These are phyloP conservation scores for Phalaenopsis aphrodite DNA, from an alignment of 106 monocot genomes.

Conservation along the genomic window DNA sequence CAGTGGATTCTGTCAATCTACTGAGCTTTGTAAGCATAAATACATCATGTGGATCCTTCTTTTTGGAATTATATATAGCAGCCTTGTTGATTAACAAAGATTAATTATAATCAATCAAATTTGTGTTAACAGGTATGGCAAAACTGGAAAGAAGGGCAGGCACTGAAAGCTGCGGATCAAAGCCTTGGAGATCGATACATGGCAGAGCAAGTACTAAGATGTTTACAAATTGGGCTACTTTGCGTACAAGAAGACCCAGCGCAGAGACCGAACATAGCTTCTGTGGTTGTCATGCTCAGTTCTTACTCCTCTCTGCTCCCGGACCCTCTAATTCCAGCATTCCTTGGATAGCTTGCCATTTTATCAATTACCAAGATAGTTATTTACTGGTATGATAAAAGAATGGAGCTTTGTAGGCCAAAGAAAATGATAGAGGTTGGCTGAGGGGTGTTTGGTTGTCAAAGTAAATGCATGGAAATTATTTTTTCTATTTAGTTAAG, in stretches of 20 bases:
- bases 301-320: not conserved
- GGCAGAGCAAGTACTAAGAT: slow-evolving; percentile 28
- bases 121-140: slow-evolving; percentile 8
- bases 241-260: slow-evolving; percentile 47
- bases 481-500: too few species aligned
- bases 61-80: too few species aligned
- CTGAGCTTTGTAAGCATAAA: slow-evolving; percentile 1
- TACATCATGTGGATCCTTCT: not conserved
- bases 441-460: too few species aligned
- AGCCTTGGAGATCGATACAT: slow-evolving; percentile 24
- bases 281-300: slow-evolving; percentile 28
- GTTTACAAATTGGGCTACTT: slow-evolving; percentile 41
- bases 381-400: too few species aligned
- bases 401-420: too few species aligned
- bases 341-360: not conserved
- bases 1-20: not conserved
- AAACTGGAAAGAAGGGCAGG: not conserved
- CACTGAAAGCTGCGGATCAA: slow-evolving; percentile 37
- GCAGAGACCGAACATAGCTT: slow-evolving; percentile 51
- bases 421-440: too few species aligned
- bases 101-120: not conserved
- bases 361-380: too few species aligned
- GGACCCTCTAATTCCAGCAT: not conserved
- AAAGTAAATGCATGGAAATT: too few species aligned
- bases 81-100: too few species aligned